Evolutionary conservation across 768 basidiomycete genomes (phyloP), one percentile per base, ranked within the genome.

Genomic region (Hygrophoropsis aurantiaca): DNA sequence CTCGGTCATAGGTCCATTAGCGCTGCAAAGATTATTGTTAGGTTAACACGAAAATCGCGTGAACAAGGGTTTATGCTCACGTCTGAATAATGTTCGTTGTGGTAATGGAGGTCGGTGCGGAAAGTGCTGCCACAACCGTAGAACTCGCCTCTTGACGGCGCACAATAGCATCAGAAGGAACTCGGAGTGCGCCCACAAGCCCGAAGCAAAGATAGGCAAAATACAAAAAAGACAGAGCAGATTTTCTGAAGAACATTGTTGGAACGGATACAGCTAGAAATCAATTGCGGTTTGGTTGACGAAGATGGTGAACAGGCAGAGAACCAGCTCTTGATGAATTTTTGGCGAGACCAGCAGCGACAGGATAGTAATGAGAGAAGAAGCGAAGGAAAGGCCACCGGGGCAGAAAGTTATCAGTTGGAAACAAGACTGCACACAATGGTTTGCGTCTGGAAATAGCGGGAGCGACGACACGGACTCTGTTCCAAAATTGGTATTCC

Each of bases 1-100:
- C 67, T 81, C 71, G 34, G 70, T 78, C 62, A 81, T 66, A 23
- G 64, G 61, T 15, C 84, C 83, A 46, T 72, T 67, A 37, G 72
- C 47, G 43, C 82, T 83, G 50, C n/a, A 21, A 23, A 15, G 19
- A 21, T 46, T 46, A 44, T 15, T 6, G 23, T 39, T 13, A 24
- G 26, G n/a, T n/a, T 9, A 24, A 5, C 11, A 39, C 24, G 3
- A 8, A 4, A 9, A 13, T 2, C 21, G 11, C 8, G 18, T 18
- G 11, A 26, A 30, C 24, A 23, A 7, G 30, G 15, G 13, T 15
- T 4, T 25, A n/a, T 13, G 68, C 75, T 60, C 56, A 77, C 75
- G 71, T 75, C 51, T 74, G 59, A 13, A 69, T 51, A 19, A 59
- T 65, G 42, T 54, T 58, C 35, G 61, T 65, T 5, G 72, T 74